Base-by-base conservation (phyloP, 176 grass and related monocot genomes). In the Pharus latifolius region DNA sequence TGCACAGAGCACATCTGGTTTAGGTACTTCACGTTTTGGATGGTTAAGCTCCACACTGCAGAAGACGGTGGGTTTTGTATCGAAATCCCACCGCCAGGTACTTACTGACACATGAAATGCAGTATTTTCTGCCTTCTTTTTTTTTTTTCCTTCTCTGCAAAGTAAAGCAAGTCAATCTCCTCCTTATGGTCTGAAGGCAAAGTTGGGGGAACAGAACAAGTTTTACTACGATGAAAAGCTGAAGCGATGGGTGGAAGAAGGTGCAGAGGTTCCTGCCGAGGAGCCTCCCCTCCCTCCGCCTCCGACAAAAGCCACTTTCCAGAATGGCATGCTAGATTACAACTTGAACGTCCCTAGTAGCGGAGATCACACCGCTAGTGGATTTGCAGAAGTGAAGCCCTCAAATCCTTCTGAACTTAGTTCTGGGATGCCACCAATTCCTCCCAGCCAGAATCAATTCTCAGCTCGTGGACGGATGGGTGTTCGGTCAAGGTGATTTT, bases 231-330 rank as follows among this genome's bases (percentile, higher is more conserved):
- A 98, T 3, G 89, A 98, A 57, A 92, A 90, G 58, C 79, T 98
- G 67, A 98, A 98, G 81, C 88, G 81, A 55, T 98, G 94, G 94
- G 89, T 98, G 56, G 94, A 98, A 60, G 73, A 90, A 84, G 94
- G 94, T 18, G 78, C 75, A 16, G 78, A 67, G n/a, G 44, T 78
- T 63, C 86, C 86, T 28, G 88, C 64, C 1, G 85, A 79, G 48
- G 82, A 88, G 65, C 62, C 86, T 52, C 80, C 81, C 10, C 87
- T 93, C 49, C 78, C 89, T 8, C 94, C 94, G 44, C 94, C 94
- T 79, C 94, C 94, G 13, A 88, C 83, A 24, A 78, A 72, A 67
- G 47, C 79, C 16, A 45, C 84, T 24, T 78, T 88, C 62, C 89
- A 85, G 85, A 89, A 74, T 2, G 81, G 51, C 48, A 27, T 69